Conservation (phyloP, 257 asterid species). For the Przewalskia tangutica region DNA sequence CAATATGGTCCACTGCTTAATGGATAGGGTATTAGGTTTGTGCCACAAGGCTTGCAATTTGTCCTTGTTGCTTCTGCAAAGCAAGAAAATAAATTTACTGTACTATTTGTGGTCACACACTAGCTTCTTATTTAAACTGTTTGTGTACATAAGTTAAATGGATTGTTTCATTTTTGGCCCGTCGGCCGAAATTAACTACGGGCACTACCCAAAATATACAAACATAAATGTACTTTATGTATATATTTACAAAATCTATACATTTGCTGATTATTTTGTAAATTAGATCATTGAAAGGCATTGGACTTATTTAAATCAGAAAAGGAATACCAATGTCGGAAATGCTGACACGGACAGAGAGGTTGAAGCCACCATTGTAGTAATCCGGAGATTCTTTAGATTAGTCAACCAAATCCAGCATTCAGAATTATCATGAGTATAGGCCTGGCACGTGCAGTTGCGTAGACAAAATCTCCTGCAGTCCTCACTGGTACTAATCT, state of each 20-base stretch:
- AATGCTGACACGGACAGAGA: constrained; percentile 15
- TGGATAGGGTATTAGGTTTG: constrained; percentile 12
- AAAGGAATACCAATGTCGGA: constrained; percentile 11
- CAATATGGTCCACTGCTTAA: constrained; percentile 14
- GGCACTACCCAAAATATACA: too few species aligned
- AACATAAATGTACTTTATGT: too few species aligned
- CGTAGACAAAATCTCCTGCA: constrained; percentile 19
- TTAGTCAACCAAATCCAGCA: constrained; percentile 20
- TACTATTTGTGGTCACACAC: constrained; percentile 7
- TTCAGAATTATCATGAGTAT: not conserved
- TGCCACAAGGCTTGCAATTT: constrained; percentile 14
- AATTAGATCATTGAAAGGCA: too few species aligned
- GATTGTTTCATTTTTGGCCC: too few species aligned
- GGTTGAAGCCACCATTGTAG: not conserved
- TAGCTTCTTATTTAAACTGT: not conserved
- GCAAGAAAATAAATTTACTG: not conserved
- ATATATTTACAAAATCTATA: too few species aligned
- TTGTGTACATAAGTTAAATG: not conserved
- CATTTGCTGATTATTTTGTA: too few species aligned
- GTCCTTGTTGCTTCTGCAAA: constrained; percentile 5
- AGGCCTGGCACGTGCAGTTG: constrained; percentile 21
- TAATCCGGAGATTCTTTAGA: constrained; percentile 12
- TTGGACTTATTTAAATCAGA: not conserved
- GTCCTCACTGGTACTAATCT: not conserved
- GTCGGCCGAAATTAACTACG: too few species aligned